Evolutionary conservation across 2,329 filamentous ascomycete species (phyloP), one percentile per base, ranked within the genome.

Genomic region (Penicillium oxalicum): DNA sequence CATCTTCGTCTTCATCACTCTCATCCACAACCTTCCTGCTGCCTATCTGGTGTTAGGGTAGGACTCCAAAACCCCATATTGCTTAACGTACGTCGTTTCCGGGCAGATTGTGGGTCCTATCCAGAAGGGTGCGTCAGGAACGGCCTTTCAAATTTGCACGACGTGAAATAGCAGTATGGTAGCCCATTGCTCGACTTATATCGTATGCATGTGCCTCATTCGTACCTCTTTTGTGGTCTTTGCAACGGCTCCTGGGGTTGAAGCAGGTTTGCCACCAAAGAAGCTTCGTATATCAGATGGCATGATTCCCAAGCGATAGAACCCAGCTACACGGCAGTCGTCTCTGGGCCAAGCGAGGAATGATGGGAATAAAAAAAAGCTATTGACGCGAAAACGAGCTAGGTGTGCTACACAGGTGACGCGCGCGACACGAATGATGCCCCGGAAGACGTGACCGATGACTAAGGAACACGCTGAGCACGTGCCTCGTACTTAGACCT

Each of bases 261-360:
- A 75, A 55, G 79, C 77, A 44, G 82, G 81, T 68, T 90, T 90
- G 52, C 86, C 82, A 47, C 86, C 83, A 74, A 97, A 96, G 72
- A 96, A 97, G 60, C 78, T 89, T 64, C 91, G 81, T 63, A 96
- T 97, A 70, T 97, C 91, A 54, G 77, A 65, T 46, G 90, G 82
- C 90, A 95, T 95, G 53, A 43, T 63, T 44, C 38, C 4, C 12
- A 12, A 18, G 18, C 18, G 18, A 18, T 18, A 18, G 18, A 18
- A 18, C 18, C 18, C 40, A 4, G 38, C 25, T 32, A 9, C 25
- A 12, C 18, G 18, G 18, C 18, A 36, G 24, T 2, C 18, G 28
- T 26, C 13, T 25, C 28, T 27, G 25, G 18, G 18, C 18, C 18
- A 18, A 18, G 18, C 18, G 18, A 18, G 18, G 2, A 18, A 18